Percentiles rank a stretch among this genome's conserved stretches.
phyloP scores from a whole-genome alignment of 345 rosid species.

The Anacardium occidentale region DNA sequence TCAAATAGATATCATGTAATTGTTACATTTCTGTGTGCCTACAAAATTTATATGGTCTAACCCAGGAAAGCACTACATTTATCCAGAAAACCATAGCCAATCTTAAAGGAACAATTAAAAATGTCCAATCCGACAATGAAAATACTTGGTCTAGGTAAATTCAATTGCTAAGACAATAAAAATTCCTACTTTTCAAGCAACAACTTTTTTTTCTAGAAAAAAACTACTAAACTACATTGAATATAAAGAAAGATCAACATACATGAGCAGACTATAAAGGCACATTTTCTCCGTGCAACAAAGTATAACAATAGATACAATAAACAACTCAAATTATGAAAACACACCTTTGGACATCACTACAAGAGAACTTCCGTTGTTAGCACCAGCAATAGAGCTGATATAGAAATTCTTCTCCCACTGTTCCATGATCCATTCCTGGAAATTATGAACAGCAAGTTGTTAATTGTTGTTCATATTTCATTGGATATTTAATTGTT shows the following conservation, averaged over 20 bases:
- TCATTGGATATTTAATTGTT: not conserved
- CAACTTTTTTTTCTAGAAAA: no score
- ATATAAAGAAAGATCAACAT: no score
- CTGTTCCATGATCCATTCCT: constrained; percentile 99
- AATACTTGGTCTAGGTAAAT: not conserved
- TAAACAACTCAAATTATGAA: constrained; percentile 8
- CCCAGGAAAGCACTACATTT: no score
- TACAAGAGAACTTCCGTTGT: constrained; percentile 85
- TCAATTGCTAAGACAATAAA: not conserved
- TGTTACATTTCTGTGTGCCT: no score
- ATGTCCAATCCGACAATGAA: not conserved
- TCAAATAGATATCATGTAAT: not conserved
- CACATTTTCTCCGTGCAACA: constrained; percentile 1
- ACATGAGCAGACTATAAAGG: no score
- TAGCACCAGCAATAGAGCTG: constrained; percentile 89
- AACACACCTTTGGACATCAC: constrained; percentile 96
- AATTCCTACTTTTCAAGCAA: no score
- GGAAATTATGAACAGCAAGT: constrained; percentile 20
- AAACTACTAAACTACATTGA: no score
- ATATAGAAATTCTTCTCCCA: constrained; percentile 98
- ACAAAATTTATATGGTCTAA: no score
- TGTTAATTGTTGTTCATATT: not conserved
- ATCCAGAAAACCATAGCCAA: not conserved
- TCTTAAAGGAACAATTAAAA: not conserved
- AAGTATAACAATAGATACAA: not conserved